Base-by-base conservation (phyloP, 768 basidiomycete genomes). In the Xerocomellus amylosporus region DNA sequence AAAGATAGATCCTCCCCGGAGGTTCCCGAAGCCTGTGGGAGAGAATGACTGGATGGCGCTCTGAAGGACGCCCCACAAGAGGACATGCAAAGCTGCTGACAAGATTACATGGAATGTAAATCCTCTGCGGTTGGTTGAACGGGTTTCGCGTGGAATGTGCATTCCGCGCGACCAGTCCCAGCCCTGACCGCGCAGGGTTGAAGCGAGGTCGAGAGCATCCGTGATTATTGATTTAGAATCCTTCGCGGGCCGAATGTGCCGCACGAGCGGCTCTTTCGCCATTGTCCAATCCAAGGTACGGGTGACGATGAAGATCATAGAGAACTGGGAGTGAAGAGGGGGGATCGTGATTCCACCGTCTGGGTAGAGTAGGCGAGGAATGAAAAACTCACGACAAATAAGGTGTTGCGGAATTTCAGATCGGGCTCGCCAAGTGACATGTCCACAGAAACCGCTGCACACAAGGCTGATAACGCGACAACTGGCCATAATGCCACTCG, bases 401-500 rank as follows among this genome's bases (percentile, higher is more conserved):
- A 12, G 2, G 13, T 1, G 19, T 40, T 40, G 15, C 34, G 22
- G 40, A 38, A 53, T 22, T 28, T 37, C 17, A 22, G 49, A 31
- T 46, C 31, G 1, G 53, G 51, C 5, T 46, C 26, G 8, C 15
- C 49, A 5, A 50, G 20, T 0, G 54, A 51, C 31, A 58, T 14
- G 13, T 65, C 60, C 44, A 60, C 39, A 7, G 38, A 53, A 19
- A 43, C 17, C 2, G 71, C 68, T 9, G 76, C 75, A 22, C 74
- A 73, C 55, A 77, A 78, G 8, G 76, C 67, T 8, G 71, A 58
- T 64, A 73, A 75, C 13, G 79, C 55, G 4, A 79, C 74, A 24
- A 79, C 47, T 2, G 80, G 79, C 36, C 81, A 71, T 19, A 82
- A 55, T 9, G 75, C 76, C 46, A 81, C 55, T 38, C 82, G 79